Percentiles rank a stretch among this genome's conserved stretches.
Conservation (phyloP, 2,329 filamentous ascomycete genomes). For the Colletotrichum spinosum region DNA sequence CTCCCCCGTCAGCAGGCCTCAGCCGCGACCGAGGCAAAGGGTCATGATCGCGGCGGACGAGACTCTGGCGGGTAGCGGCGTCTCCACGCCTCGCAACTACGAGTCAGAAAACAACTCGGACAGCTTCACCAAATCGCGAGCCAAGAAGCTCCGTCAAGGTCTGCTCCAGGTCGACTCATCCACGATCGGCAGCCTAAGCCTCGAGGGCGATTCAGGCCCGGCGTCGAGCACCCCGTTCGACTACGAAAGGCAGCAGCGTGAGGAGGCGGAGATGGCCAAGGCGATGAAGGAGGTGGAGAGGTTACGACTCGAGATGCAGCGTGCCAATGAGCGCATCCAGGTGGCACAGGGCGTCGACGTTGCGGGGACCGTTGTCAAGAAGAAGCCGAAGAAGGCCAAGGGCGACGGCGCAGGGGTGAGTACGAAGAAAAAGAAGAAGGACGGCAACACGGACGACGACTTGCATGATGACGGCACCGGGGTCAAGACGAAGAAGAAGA, state of each 20-base stretch:
- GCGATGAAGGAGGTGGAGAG: conserved; percentile 92
- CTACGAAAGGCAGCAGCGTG: conserved; percentile 75
- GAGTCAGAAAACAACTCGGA: conserved; percentile 67
- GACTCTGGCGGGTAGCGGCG: conserved; percentile 69
- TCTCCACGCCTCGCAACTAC: conserved; percentile 61
- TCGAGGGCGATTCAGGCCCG: conserved; percentile 62
- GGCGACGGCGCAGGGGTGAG: conserved; percentile 69
- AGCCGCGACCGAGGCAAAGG: conserved; percentile 63
- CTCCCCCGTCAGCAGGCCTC: conserved; percentile 46
- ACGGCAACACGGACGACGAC: conserved; percentile 58
- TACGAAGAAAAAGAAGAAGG: conserved; percentile 77
- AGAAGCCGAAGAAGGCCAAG: conserved; percentile 75
- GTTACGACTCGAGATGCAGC: conserved; percentile 88
- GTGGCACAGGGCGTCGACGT: conserved; percentile 75
- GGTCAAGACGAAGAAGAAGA: conserved; percentile 63
- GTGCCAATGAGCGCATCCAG: conserved; percentile 80
- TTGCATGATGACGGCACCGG: conserved; percentile 37
- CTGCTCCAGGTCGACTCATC: conserved; percentile 90
- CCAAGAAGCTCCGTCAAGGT: conserved; percentile 66
- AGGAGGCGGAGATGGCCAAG: conserved; percentile 89
- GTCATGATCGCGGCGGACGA: conserved; percentile 81
- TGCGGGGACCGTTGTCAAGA: conserved; percentile 74
- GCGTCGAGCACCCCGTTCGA: conserved; percentile 60
- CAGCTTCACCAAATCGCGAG: conserved; percentile 59
- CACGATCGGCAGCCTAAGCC: conserved; percentile 77